A percentile compares a stretch with the other conserved stretches of the same genome.
phyloP scores from a whole-genome alignment of 2,329 filamentous ascomycete genomes.

The Aspergillus sp. region DNA sequence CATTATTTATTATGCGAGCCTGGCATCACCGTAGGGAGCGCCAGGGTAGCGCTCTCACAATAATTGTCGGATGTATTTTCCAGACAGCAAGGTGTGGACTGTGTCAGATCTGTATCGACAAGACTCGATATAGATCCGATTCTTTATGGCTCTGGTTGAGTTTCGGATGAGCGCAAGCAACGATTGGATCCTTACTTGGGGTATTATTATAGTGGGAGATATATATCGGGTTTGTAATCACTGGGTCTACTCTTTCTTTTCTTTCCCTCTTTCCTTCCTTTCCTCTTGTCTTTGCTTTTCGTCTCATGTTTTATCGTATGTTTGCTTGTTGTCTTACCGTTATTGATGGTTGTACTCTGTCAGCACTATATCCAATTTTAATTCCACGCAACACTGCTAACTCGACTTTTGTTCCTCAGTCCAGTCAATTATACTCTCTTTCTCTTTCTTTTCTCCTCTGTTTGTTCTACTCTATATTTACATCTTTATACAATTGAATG shows the following conservation, averaged over 20 bases:
- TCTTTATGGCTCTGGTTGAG: neutral
- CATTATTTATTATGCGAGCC: no score
- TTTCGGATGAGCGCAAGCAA: neutral
- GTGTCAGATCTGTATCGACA: neutral
- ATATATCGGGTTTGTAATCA: neutral
- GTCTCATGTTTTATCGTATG: neutral
- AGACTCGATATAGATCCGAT: neutral
- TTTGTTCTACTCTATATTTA: neutral
- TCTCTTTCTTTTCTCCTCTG: neutral
- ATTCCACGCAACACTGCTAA: neutral
- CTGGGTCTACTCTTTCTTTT: neutral
- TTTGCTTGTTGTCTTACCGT: neutral
- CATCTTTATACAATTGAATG: conserved; percentile 1
- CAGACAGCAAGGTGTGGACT: neutral
- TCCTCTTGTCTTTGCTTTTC: conserved; percentile 2
- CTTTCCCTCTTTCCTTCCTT: neutral
- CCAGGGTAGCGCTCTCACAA: no score
- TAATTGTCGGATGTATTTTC: no score
- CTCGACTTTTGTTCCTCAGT: neutral
- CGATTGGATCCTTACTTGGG: conserved; percentile 11
- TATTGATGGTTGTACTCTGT: neutral
- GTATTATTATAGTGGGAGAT: conserved; percentile 6
- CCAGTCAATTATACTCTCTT: neutral
- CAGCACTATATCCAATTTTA: neutral
- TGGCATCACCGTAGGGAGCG: no score